These are phyloP conservation scores for Nakazawaea anatomiae DNA, from an alignment of 805 yeast genomes.

Conservation along the genomic window DNA sequence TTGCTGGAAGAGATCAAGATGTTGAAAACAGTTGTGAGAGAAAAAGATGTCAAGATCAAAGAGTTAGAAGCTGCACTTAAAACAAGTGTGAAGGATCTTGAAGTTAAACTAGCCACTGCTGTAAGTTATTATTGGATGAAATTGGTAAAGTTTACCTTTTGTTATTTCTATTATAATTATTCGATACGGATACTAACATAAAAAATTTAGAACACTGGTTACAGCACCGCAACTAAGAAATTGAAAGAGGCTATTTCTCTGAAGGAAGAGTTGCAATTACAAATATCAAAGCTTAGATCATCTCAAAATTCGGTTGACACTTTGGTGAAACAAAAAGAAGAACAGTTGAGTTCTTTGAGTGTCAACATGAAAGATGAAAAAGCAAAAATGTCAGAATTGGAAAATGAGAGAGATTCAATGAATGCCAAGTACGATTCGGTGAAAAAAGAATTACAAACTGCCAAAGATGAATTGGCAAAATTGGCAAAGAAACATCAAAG, in stretches of 20 bases:
- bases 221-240: conserved; percentile 27
- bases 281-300: conserved; percentile 30
- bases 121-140: conserved; percentile 18
- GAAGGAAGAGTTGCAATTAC: conserved; percentile 34
- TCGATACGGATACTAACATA: not conserved
- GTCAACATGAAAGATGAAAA: conserved; percentile 20
- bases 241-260: conserved; percentile 35
- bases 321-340: conserved; percentile 28
- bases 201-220: conserved; percentile 13
- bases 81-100: conserved; percentile 26
- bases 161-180: not conserved
- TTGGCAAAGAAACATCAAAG: conserved; percentile 26
- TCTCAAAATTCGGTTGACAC: conserved; percentile 29
- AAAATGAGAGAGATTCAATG: conserved; percentile 10
- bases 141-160: conserved; percentile 9
- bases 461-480: conserved; percentile 18
- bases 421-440: conserved; percentile 13
- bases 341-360: conserved; percentile 25
- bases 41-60: conserved; percentile 29
- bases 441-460: conserved; percentile 19
- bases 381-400: conserved; percentile 13
- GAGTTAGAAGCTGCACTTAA: conserved; percentile 23
- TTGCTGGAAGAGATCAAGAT: conserved; percentile 24
- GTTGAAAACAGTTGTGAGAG: conserved; percentile 20
- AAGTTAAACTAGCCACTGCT: conserved; percentile 25